Conservation (phyloP, 2,329 filamentous ascomycete genomes). For the Aspergillus sp. region DNA sequence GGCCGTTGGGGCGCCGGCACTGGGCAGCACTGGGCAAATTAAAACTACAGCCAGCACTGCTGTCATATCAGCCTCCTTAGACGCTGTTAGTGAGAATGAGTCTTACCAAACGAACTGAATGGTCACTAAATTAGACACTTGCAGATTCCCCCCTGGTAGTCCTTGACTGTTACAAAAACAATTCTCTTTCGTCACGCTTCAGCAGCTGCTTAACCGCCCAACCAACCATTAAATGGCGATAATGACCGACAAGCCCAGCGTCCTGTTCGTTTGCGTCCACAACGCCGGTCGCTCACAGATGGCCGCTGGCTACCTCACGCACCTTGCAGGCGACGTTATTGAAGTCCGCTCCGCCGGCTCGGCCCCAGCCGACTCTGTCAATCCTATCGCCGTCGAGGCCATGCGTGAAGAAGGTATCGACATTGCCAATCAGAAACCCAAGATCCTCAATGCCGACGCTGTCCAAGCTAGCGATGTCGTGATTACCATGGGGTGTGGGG, state of each 20-base stretch:
- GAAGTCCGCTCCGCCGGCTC: constrained; percentile 29
- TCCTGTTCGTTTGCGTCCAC: constrained; percentile 28
- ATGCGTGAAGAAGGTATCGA: constrained; percentile 30
- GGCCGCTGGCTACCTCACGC: constrained; percentile 17
- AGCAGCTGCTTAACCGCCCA: too few relatives aligned
- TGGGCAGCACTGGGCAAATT: neutral
- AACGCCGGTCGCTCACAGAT: constrained; percentile 31
- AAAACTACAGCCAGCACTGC: neutral
- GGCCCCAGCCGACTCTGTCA: constrained; percentile 25
- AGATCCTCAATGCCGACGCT: constrained; percentile 23
- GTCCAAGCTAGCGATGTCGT: constrained; percentile 25
- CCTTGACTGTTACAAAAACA: neutral
- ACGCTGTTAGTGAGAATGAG: neutral
- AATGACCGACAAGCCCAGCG: constrained; percentile 19
- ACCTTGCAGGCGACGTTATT: constrained; percentile 15
- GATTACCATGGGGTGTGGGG: constrained; percentile 30
- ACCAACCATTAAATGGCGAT: neutral
- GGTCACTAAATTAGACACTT: neutral
- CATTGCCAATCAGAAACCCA: constrained; percentile 22
- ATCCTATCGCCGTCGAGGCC: constrained; percentile 23
- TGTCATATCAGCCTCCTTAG: neutral
- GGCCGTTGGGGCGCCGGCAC: neutral
- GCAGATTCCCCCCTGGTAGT: neutral
- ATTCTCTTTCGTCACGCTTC: neutral
- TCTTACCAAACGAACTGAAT: neutral